Evolutionary conservation across 768 basidiomycete species (phyloP).

Genomic region (Trametopsis cervina): DNA sequence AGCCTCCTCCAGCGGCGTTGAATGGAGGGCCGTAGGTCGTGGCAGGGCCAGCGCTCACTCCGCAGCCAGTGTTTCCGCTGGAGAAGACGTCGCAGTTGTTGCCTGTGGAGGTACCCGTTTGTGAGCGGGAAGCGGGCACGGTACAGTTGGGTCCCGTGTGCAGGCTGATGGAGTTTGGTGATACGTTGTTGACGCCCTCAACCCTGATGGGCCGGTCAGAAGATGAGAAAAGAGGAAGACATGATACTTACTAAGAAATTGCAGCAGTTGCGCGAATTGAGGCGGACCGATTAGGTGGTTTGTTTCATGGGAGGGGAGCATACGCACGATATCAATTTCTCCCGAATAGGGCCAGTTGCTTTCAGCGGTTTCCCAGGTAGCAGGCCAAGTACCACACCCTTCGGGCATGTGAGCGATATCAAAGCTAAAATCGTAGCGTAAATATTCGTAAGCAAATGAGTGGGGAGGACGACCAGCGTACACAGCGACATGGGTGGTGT

Average conservation of each 20-base stretch:
- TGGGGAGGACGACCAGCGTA: constrained; percentile 13
- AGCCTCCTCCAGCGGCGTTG: constrained; percentile 57
- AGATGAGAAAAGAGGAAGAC: too few relatives aligned
- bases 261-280: too few relatives aligned
- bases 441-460: constrained; percentile 17
- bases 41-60: constrained; percentile 32
- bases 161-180: constrained; percentile 44
- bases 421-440: constrained; percentile 19
- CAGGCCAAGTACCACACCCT: constrained; percentile 45
- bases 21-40: constrained; percentile 51
- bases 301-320: not conserved
- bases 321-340: constrained; percentile 32
- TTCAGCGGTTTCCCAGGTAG: constrained; percentile 45
- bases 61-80: constrained; percentile 50
- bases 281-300: not conserved
- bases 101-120: constrained; percentile 10
- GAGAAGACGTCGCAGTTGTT: constrained; percentile 39
- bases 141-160: constrained; percentile 41
- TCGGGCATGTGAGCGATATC: constrained; percentile 55
- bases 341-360: constrained; percentile 42
- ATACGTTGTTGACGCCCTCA: constrained; percentile 52
- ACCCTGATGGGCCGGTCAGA: constrained; percentile 18
- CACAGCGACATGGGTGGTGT: constrained; percentile 36
- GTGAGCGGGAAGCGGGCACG: not conserved
- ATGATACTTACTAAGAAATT: too few relatives aligned